phyloP scores from a whole-genome alignment of 1,139 yeast genomes.

The Keqinozyma sinolaborantium region DNA sequence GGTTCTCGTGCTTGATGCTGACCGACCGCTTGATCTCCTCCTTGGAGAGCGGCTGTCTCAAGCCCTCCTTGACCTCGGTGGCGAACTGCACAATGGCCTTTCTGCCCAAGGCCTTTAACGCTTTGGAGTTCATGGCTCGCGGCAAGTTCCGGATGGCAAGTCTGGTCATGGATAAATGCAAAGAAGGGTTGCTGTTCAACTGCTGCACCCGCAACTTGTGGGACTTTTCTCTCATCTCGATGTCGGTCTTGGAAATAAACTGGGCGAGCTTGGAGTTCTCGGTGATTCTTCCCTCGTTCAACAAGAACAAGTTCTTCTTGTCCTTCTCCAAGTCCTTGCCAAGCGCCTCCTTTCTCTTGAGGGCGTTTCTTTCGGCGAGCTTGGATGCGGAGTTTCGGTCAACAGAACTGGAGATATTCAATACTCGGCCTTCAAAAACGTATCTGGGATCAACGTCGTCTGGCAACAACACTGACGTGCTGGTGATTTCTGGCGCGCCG shows the following conservation, averaged over 20 bases:
- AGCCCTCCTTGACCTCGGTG: constrained; percentile 73
- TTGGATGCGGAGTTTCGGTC: constrained; percentile 81
- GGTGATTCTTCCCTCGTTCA: constrained; percentile 92
- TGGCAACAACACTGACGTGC: constrained; percentile 79
- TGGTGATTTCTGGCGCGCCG: constrained; percentile 74
- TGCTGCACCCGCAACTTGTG: constrained; percentile 85
- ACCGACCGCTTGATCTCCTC: constrained; percentile 85
- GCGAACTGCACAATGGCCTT: constrained; percentile 95
- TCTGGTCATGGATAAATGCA: constrained; percentile 89
- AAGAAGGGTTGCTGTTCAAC: constrained; percentile 82
- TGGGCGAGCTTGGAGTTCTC: constrained; percentile 77
- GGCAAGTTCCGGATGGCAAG: constrained; percentile 93
- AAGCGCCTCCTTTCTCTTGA: constrained; percentile 65
- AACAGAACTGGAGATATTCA: constrained; percentile 80
- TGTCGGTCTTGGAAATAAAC: constrained; percentile 63
- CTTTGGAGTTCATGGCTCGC: constrained; percentile 83
- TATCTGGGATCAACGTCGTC: constrained; percentile 89
- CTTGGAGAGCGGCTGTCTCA: constrained; percentile 81
- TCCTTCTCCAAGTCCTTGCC: constrained; percentile 87
- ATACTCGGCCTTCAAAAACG: constrained; percentile 88
- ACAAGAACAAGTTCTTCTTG: constrained; percentile 75
- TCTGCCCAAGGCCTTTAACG: constrained; percentile 88
- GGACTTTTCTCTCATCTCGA: constrained; percentile 87
- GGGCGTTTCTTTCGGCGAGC: constrained; percentile 71
- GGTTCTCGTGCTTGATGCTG: constrained; percentile 50